Evolutionary conservation across 495 filamentous ascomycete genomes (phyloP), one percentile per base, ranked within the genome.

Genomic region (Margaritispora aquatica): DNA sequence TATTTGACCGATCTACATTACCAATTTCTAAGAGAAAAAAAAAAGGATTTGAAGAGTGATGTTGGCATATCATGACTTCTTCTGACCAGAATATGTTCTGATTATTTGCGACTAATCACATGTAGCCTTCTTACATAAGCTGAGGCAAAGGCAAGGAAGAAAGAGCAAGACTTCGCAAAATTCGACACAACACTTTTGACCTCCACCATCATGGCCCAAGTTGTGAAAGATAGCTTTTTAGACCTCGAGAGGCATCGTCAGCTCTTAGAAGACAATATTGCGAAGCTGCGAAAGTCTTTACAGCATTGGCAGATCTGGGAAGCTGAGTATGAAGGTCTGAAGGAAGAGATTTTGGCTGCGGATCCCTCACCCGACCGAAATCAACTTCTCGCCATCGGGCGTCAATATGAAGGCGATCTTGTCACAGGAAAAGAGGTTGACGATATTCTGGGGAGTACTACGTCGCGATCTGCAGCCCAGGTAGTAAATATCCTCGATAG

Each of bases 271-370:
- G 80, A 80, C 15, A 90, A 87, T 62, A 81, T 96, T 24, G 73
- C 75, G 23, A 83, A 91, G 65, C 84, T 97, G 10, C 80, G 81
- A 21, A 80, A 88, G 63, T 86, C 91, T 2, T 80, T 97, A 20
- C 82, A 81, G 46, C 84, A 92, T 72, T 97, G 93, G 94, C 86
- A 89, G 66, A 85, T 82, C 54, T 94, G 86, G 83, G 92, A 96
- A 65, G 79, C 87, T 17, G 95, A 97, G 63, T 98, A 97, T 70
- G 90, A 96, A 62, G 84, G 83, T 13, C 75, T 97, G 58, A 91
- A 86, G 65, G 88, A 94, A 57, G 89, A 91, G 63, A 80, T 98
- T 26, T 64, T 74, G 47, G 66, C 76, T n/a, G 71, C 78, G 7
- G 70, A 81, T 26, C 72, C 79, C 10, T 71, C 71, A 1, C 73